Evolutionary conservation across 2,329 filamentous ascomycete species (phyloP).

Genomic region (Chaetothyriales sp.): DNA sequence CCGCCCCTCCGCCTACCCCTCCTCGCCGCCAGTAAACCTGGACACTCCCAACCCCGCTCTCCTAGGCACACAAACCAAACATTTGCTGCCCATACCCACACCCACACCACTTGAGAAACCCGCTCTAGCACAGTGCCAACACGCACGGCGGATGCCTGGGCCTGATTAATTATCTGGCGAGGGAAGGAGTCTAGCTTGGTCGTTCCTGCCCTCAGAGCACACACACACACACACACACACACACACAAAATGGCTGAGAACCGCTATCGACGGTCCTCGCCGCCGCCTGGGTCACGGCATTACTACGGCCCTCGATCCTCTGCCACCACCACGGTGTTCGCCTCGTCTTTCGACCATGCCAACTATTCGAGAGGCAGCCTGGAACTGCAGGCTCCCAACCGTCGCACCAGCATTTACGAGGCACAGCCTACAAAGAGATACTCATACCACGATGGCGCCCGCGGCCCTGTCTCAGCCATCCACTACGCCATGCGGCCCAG

Average conservation of each 20-base stretch:
- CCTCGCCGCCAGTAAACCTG: neutral
- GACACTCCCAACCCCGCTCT: neutral
- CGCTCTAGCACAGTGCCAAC: neutral
- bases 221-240: neutral
- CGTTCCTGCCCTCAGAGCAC: neutral
- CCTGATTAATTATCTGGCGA: neutral
- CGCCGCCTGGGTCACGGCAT: constrained; percentile 3
- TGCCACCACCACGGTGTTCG: constrained; percentile 13
- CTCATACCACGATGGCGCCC: constrained; percentile 5
- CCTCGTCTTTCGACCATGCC: constrained; percentile 8
- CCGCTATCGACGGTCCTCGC: constrained; percentile 10
- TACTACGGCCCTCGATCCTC: constrained; percentile 13
- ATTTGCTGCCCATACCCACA: neutral
- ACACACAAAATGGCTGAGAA: constrained; percentile 10
- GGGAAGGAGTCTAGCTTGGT: neutral
- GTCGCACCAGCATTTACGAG: constrained; percentile 11
- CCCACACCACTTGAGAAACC: neutral
- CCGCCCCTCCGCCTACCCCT: neutral
- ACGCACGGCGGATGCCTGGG: neutral
- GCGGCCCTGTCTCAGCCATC: constrained; percentile 11
- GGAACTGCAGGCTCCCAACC: neutral
- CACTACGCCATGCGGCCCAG: constrained; percentile 17
- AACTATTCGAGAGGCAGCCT: neutral
- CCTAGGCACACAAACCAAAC: neutral
- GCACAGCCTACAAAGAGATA: constrained; percentile 13